phyloP scores from a whole-genome alignment of 306 rosid species.

The Luffa aegyptiaca region DNA sequence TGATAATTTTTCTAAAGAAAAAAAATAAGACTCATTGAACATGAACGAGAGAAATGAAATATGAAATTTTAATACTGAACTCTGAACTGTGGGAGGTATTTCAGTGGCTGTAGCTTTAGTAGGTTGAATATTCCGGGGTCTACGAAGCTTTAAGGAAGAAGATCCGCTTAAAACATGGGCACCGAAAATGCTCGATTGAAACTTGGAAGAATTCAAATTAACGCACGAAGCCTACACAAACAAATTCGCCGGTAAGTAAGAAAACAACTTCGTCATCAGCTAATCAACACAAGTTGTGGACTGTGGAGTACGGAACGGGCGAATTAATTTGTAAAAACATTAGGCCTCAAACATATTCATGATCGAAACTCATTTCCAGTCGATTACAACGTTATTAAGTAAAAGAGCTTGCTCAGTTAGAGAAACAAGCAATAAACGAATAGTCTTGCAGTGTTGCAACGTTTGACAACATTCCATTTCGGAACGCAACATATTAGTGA shows the following conservation, averaged over 20 bases:
- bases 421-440: background rate
- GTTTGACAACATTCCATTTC: background rate
- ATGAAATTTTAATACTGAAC: constrained; percentile 17
- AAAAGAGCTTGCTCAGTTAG: background rate
- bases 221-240: constrained; percentile 30
- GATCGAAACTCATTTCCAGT: background rate
- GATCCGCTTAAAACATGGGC: constrained; percentile 40
- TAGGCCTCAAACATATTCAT: background rate
- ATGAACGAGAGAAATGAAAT: background rate
- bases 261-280: background rate
- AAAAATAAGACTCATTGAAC: background rate
- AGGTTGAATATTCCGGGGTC: constrained; percentile 36
- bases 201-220: constrained; percentile 30
- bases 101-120: constrained; percentile 87
- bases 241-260: background rate
- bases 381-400: background rate
- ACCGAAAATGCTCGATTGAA: constrained; percentile 44
- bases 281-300: background rate
- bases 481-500: background rate
- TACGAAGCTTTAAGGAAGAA: constrained; percentile 53
- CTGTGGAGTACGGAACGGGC: background rate
- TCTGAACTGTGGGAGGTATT: constrained; percentile 58
- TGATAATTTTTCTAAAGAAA: background rate
- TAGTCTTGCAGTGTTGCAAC: background rate
- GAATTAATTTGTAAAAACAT: background rate